phyloP scores from a whole-genome alignment of 2,329 filamentous ascomycete species.

The Myriosclerotinia scirpicola region DNA sequence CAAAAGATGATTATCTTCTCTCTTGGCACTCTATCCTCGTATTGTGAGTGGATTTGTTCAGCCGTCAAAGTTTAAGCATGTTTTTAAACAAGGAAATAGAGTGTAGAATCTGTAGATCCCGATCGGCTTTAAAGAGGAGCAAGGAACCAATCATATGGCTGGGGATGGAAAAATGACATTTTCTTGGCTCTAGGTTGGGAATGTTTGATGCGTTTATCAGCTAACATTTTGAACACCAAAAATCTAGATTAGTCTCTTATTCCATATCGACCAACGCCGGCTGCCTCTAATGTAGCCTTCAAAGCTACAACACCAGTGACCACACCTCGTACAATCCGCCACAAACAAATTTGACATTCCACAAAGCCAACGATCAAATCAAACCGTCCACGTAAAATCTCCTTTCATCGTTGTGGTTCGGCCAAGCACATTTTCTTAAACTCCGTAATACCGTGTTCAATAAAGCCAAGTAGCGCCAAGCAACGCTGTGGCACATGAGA shows the following conservation, averaged over 20 bases:
- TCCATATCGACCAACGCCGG: too few species aligned
- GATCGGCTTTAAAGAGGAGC: background rate
- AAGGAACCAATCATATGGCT: background rate
- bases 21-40: background rate
- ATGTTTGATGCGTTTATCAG: background rate
- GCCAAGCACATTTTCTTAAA: background rate
- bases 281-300: background rate
- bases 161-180: too few species aligned
- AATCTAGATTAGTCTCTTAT: background rate
- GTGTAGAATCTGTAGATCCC: slow-evolving; percentile 13
- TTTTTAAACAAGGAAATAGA: slow-evolving; percentile 6
- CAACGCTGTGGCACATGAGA: slow-evolving; percentile 13
- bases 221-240: background rate
- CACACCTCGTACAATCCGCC: background rate
- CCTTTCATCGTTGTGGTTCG: background rate
- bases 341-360: background rate
- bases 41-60: background rate
- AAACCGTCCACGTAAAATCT: background rate
- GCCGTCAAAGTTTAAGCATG: slow-evolving; percentile 19
- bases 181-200: too few species aligned
- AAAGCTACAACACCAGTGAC: background rate
- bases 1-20: background rate
- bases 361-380: background rate
- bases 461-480: background rate
- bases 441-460: too few species aligned